phyloP scores from a whole-genome alignment of 108 stramenopile species.

The Ochromonas danica region DNA sequence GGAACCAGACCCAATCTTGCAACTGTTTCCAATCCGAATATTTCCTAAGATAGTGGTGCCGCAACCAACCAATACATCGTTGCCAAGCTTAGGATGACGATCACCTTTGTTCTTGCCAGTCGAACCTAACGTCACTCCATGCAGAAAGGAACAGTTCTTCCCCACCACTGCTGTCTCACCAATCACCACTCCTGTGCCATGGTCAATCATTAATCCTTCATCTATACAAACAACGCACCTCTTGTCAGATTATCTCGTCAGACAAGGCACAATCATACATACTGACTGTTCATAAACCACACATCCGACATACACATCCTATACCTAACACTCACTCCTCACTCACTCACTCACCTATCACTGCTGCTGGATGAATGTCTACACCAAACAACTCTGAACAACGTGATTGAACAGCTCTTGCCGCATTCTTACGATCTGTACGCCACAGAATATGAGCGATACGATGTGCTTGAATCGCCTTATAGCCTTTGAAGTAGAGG shows the following conservation, averaged over 20 bases:
- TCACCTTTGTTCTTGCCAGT: conserved; percentile 62
- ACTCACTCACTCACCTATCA: conserved; percentile 69
- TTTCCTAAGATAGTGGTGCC: not conserved
- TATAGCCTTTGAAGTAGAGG: conserved; percentile 53
- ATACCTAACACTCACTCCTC: conserved; percentile 62
- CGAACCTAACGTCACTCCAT: conserved; percentile 64
- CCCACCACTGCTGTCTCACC: conserved; percentile 66
- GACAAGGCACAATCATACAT: too few relatives aligned
- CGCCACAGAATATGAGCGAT: conserved; percentile 45
- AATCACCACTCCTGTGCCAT: conserved; percentile 63
- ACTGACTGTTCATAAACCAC: too few relatives aligned
- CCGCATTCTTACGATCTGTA: conserved; percentile 45
- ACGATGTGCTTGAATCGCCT: conserved; percentile 46
- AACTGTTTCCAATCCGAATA: conserved; percentile 20
- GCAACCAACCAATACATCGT: not conserved
- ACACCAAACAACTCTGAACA: conserved; percentile 71
- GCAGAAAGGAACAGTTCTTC: conserved; percentile 59
- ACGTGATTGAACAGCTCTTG: conserved; percentile 74
- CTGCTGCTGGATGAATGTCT: conserved; percentile 84
- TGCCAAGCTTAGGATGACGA: conserved; percentile 25
- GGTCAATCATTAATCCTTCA: conserved; percentile 69
- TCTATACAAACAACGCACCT: too few relatives aligned
- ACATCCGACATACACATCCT: too few relatives aligned
- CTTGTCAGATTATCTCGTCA: too few relatives aligned
- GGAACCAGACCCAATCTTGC: conserved; percentile 2